These are phyloP conservation scores for Mycena albidolilacea DNA, from an alignment of 768 basidiomycete genomes.

Conservation along the genomic window DNA sequence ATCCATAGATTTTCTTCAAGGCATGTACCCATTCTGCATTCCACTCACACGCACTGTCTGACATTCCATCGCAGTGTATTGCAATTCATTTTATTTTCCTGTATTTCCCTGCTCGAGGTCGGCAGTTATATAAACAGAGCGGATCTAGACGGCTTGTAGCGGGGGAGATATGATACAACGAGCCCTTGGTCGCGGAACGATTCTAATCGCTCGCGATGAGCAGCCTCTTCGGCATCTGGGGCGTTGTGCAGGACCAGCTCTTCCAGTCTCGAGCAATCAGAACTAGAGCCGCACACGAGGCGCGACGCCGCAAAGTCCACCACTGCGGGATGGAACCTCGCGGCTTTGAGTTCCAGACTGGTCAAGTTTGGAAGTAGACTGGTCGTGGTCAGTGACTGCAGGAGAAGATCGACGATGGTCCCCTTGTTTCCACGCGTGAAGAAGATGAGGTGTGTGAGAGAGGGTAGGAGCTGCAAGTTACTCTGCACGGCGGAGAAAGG, in stretches of 20 bases:
- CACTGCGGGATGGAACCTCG: conserved; percentile 18
- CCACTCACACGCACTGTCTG: background rate
- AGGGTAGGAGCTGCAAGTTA: conserved; percentile 16
- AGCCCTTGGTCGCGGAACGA: conserved; percentile 15
- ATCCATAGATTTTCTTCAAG: conserved; percentile 19
- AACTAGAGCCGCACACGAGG: background rate
- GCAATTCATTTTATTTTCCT: background rate
- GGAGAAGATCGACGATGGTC: conserved; percentile 5
- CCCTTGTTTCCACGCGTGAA: conserved; percentile 11
- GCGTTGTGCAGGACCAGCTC: conserved; percentile 12
- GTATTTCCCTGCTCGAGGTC: background rate
- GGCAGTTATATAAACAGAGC: conserved; percentile 11
- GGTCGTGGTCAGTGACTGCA: conserved; percentile 11
- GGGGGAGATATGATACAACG: background rate
- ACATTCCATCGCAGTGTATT: conserved; percentile 7
- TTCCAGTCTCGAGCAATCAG: background rate
- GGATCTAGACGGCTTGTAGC: conserved; percentile 8
- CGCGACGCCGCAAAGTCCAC: conserved; percentile 31
- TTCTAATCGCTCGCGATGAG: background rate
- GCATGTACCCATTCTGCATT: background rate
- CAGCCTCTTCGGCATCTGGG: background rate
- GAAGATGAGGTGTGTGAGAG: conserved; percentile 14
- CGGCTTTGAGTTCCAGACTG: conserved; percentile 22
- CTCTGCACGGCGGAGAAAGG: conserved; percentile 9
- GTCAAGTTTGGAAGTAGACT: conserved; percentile 20